Percentiles rank a stretch among this genome's conserved stretches.
Conservation (phyloP, 495 filamentous ascomycete genomes). For the Pyronema omphalodes region DNA sequence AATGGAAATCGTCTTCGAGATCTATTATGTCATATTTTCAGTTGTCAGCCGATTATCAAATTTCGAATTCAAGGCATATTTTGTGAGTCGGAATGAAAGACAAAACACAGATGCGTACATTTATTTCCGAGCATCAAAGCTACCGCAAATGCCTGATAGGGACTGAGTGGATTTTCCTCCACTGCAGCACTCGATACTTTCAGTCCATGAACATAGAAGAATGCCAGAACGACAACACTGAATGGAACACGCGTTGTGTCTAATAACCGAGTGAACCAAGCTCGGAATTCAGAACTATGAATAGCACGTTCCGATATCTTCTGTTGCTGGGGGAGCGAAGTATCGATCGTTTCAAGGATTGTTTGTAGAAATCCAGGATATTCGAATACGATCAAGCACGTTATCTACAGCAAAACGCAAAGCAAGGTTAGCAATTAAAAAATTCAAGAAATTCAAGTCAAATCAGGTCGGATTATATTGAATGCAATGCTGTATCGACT, state of each 20-base stretch:
- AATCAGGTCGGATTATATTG: too few relatives aligned
- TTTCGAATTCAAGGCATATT: too few relatives aligned
- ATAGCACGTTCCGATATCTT: constrained; percentile 41
- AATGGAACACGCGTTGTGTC: constrained; percentile 92
- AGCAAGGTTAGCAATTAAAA: constrained; percentile 7
- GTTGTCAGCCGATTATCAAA: too few relatives aligned
- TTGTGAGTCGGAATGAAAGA: too few relatives aligned
- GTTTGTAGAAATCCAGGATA: constrained; percentile 53
- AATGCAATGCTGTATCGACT: too few relatives aligned
- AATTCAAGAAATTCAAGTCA: background rate
- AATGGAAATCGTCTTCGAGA: constrained; percentile 96
- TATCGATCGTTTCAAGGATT: constrained; percentile 44
- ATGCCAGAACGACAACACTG: constrained; percentile 83
- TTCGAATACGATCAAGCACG: constrained; percentile 97
- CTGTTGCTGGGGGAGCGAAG: constrained; percentile 38
- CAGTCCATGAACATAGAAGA: constrained; percentile 83
- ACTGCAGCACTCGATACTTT: constrained; percentile 77
- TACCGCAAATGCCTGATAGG: constrained; percentile 85
- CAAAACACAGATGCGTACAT: constrained; percentile 45
- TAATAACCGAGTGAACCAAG: constrained; percentile 83
- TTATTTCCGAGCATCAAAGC: constrained; percentile 98
- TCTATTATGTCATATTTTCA: too few relatives aligned
- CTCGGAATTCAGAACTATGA: constrained; percentile 63
- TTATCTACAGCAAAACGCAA: too few relatives aligned
- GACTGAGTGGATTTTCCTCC: constrained; percentile 79